Evolutionary conservation across 208 protist genomes (phyloP), one percentile per base, ranked within the genome.

Genomic region (Trypanosoma caninum): DNA sequence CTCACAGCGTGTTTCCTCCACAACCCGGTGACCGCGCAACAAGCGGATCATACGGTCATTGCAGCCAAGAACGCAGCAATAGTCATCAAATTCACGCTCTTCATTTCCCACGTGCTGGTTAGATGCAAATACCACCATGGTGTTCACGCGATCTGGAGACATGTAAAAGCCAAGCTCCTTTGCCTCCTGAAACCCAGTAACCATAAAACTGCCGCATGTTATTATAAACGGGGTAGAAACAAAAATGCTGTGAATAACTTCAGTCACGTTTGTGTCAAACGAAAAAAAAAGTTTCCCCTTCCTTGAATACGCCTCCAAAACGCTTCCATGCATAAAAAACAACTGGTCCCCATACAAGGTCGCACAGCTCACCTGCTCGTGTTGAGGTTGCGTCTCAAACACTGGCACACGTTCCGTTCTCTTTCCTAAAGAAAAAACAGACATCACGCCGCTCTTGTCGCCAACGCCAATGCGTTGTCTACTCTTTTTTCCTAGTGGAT

Each of bases 121-220:
- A 20, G 27, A n/a, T 27, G 58, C 14, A 57, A 83, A 86, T 7
- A 65, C 63, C 16, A 56, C 71, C 77, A 94, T 87, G 34, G 68
- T 73, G 54, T 92, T 83, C n/a, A 96, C 78, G 22, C 84, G 73
- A 45, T 96, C 91, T 14, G 91, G 87, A 0, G 82, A 75, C 61
- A 96, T 82, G 77, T 78, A 96, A 40, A 94, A 93, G 31, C 87
- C 87, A 7, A 89, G 65, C 68, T 94, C 85, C 25, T 82, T 86
- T 0, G 63, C 76, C 57, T 96, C 91, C 11, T 65, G 38, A 59
- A 93, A 82, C 16, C 78, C 75, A 20, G 86, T 91, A 48, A 87
- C 55, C 78, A 93, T 93, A 57, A 88, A 96, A 56, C 89, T 82
- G 6, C 91, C 91, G 5, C 80, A 76, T 18, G 82, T 63, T 52